Evolutionary conservation across 2,329 filamentous ascomycete genomes (phyloP).

Genomic region (Alternaria solani): DNA sequence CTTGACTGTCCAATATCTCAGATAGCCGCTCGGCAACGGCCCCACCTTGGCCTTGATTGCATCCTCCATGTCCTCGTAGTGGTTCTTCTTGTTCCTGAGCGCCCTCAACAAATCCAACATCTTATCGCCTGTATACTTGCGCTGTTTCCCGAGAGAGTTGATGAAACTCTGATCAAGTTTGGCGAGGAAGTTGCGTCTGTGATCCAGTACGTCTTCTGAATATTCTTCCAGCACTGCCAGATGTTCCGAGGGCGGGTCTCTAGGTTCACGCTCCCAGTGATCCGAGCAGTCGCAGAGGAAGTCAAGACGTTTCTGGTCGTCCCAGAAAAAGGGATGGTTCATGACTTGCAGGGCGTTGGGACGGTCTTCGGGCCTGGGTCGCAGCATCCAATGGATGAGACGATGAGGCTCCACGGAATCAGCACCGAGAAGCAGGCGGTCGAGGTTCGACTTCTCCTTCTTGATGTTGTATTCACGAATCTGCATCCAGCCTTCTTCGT

Average conservation of each 20-base stretch:
- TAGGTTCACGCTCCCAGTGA: slow-evolving; percentile 90
- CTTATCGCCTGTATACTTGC: slow-evolving; percentile 87
- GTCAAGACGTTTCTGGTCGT: slow-evolving; percentile 82
- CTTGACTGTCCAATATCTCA: slow-evolving; percentile 80
- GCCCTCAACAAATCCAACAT: slow-evolving; percentile 89
- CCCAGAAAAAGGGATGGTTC: slow-evolving; percentile 97
- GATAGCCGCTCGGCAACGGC: slow-evolving; percentile 78
- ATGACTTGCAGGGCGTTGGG: slow-evolving; percentile 82
- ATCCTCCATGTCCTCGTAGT: slow-evolving; percentile 95
- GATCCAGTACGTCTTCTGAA: slow-evolving; percentile 58
- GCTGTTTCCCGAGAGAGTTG: slow-evolving; percentile 88
- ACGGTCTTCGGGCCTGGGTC: slow-evolving; percentile 68
- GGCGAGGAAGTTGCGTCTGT: slow-evolving; percentile 77
- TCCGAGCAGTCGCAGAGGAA: slow-evolving; percentile 98
- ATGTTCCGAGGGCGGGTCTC: slow-evolving; percentile 77
- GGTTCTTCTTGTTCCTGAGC: slow-evolving; percentile 93
- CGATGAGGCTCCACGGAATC: slow-evolving; percentile 88
- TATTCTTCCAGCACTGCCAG: slow-evolving; percentile 67
- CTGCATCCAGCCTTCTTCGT: slow-evolving; percentile 88
- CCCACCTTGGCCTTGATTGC: slow-evolving; percentile 77
- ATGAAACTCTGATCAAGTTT: slow-evolving; percentile 81
- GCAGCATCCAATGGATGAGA: slow-evolving; percentile 82
- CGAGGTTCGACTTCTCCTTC: slow-evolving; percentile 79
- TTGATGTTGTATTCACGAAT: slow-evolving; percentile 92
- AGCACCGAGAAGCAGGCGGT: slow-evolving; percentile 78